Evolutionary conservation across 2,329 filamentous ascomycete genomes (phyloP).

Genomic region (Geoglossum cookeanum): DNA sequence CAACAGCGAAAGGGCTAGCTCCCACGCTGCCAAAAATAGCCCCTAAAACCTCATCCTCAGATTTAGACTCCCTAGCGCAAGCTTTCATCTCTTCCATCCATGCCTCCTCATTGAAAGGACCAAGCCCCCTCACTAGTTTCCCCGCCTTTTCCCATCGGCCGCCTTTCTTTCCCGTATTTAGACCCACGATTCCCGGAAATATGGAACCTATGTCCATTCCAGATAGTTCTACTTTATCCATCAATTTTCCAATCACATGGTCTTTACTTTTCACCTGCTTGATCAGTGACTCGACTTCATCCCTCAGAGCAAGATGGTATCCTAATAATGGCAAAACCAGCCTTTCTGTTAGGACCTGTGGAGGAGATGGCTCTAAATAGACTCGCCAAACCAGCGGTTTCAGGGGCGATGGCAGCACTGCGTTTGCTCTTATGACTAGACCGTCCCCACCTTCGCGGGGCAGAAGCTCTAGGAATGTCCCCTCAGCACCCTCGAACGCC

Average conservation of each 20-base stretch:
- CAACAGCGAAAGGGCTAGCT: background rate
- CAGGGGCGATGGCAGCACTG: conserved; percentile 42
- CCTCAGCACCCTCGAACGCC: conserved; percentile 23
- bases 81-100: conserved; percentile 22
- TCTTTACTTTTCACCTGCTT: conserved; percentile 36
- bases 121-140: conserved; percentile 33
- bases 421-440: conserved; percentile 35
- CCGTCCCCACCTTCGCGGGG: conserved; percentile 15
- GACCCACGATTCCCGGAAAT: conserved; percentile 33
- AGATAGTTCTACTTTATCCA: conserved; percentile 37
- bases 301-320: conserved; percentile 27
- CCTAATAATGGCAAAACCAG: conserved; percentile 34
- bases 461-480: conserved; percentile 11
- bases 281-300: conserved; percentile 29
- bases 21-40: conserved; percentile 13
- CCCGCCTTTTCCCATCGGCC: conserved; percentile 31
- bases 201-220: conserved; percentile 35
- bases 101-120: conserved; percentile 28
- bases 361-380: conserved; percentile 26
- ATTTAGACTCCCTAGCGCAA: conserved; percentile 7
- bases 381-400: conserved; percentile 47
- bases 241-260: conserved; percentile 34
- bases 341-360: conserved; percentile 25
- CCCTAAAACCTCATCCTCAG: conserved; percentile 6
- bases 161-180: conserved; percentile 25